A percentile compares a stretch with the other conserved stretches of the same genome.
These are phyloP conservation scores for Ceratocystis papillata DNA, from an alignment of 2,329 filamentous ascomycete genomes.

Conservation along the genomic window DNA sequence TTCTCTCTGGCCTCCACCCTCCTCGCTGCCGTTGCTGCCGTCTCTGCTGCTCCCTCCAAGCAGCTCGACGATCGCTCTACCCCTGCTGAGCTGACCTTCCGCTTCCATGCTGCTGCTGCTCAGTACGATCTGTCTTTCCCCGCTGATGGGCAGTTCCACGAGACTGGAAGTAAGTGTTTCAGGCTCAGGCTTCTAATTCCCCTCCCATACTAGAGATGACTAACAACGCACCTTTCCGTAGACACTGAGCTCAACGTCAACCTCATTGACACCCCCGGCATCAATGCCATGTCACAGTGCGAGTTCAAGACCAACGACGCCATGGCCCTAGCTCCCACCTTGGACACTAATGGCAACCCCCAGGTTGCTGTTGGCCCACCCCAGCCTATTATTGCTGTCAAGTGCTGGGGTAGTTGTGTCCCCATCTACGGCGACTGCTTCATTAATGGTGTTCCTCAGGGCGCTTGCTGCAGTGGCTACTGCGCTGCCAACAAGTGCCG, in stretches of 20 bases:
- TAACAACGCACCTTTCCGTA: constrained; percentile 25
- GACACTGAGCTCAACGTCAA: constrained; percentile 34
- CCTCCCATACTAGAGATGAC: not conserved
- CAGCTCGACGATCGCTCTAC: constrained; percentile 26
- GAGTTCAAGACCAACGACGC: constrained; percentile 34
- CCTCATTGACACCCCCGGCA: constrained; percentile 37
- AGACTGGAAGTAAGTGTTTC: constrained; percentile 33
- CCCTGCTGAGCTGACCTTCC: constrained; percentile 35
- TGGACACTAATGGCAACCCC: constrained; percentile 30
- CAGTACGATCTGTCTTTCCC: constrained; percentile 36
- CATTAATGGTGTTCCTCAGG: constrained; percentile 31
- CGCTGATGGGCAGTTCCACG: constrained; percentile 33
- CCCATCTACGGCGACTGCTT: constrained; percentile 35
- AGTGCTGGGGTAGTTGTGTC: constrained; percentile 37
- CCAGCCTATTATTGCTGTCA: constrained; percentile 35
- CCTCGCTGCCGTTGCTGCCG: constrained; percentile 17
- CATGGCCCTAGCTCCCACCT: constrained; percentile 27
- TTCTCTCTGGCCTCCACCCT: constrained; percentile 22
- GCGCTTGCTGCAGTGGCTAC: constrained; percentile 37
- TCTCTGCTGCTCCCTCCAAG: constrained; percentile 19
- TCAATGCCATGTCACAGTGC: constrained; percentile 36
- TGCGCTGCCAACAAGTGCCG: constrained; percentile 36
- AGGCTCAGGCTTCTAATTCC: not conserved
- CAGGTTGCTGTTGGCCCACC: constrained; percentile 38
- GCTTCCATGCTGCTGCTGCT: constrained; percentile 36